Conservation (phyloP, 805 yeast genomes). For the Candida piceae region DNA sequence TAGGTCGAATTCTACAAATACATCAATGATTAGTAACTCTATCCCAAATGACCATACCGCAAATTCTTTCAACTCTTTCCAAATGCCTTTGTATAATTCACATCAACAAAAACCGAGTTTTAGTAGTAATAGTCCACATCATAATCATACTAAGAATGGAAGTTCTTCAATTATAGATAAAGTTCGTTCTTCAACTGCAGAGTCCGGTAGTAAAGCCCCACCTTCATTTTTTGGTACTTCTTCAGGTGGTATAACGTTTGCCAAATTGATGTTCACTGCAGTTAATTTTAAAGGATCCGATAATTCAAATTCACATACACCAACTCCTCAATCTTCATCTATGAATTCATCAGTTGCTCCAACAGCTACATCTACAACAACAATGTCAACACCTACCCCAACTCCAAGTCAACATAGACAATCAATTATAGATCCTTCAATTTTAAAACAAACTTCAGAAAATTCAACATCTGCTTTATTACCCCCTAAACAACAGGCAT, state of each 20-base stretch:
- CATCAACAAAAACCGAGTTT: too few species aligned
- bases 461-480: conserved; percentile 41
- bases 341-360: too few species aligned
- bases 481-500: conserved; percentile 70
- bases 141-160: background rate
- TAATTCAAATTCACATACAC: conserved; percentile 2
- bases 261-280: conserved; percentile 73
- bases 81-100: too few species aligned
- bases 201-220: conserved; percentile 28
- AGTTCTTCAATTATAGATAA: conserved; percentile 15
- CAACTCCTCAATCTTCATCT: conserved; percentile 1
- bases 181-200: conserved; percentile 26
- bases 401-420: conserved; percentile 7
- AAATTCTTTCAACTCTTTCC: background rate
- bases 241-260: conserved; percentile 68
- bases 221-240: conserved; percentile 43
- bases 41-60: background rate
- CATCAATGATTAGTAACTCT: background rate
- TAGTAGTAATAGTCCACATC: too few species aligned
- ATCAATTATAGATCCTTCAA: conserved; percentile 26
- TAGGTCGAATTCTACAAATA: conserved; percentile 1
- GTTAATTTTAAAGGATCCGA: conserved; percentile 45
- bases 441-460: conserved; percentile 18
- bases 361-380: too few species aligned
- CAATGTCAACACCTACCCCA: background rate